Evolutionary conservation across 2,329 filamentous ascomycete species (phyloP).

Genomic region (Diaporthe eres): DNA sequence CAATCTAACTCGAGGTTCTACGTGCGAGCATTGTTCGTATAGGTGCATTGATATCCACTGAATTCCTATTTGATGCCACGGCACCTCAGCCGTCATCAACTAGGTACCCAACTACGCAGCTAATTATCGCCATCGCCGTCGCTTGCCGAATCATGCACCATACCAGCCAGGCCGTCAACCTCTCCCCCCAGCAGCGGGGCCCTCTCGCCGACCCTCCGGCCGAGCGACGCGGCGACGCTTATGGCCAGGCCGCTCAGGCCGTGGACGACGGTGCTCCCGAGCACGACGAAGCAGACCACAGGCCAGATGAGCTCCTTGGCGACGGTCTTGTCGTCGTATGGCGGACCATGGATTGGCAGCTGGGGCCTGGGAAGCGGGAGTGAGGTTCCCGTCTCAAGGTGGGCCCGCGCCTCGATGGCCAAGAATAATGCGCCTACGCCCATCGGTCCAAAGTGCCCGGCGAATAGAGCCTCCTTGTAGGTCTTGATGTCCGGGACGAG

Average conservation of each 20-base stretch:
- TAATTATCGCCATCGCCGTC: background rate
- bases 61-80: background rate
- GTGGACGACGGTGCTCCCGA: constrained; percentile 39
- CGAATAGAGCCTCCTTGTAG: constrained; percentile 46
- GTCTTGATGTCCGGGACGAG: constrained; percentile 42
- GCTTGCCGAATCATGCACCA: constrained; percentile 34
- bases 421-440: constrained; percentile 49
- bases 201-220: constrained; percentile 27
- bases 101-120: background rate
- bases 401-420: constrained; percentile 40
- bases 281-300: constrained; percentile 37
- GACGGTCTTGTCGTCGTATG: constrained; percentile 28
- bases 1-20: background rate
- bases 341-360: background rate
- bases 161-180: constrained; percentile 17
- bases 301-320: constrained; percentile 39
- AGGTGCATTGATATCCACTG: background rate
- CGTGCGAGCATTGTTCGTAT: too few species aligned
- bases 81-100: background rate
- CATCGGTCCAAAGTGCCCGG: constrained; percentile 49
- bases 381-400: constrained; percentile 36
- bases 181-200: constrained; percentile 36
- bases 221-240: constrained; percentile 26
- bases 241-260: constrained; percentile 38
- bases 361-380: constrained; percentile 24